Conservation (phyloP, 2,329 filamentous ascomycete species). For the Colletotrichum scovillei region DNA sequence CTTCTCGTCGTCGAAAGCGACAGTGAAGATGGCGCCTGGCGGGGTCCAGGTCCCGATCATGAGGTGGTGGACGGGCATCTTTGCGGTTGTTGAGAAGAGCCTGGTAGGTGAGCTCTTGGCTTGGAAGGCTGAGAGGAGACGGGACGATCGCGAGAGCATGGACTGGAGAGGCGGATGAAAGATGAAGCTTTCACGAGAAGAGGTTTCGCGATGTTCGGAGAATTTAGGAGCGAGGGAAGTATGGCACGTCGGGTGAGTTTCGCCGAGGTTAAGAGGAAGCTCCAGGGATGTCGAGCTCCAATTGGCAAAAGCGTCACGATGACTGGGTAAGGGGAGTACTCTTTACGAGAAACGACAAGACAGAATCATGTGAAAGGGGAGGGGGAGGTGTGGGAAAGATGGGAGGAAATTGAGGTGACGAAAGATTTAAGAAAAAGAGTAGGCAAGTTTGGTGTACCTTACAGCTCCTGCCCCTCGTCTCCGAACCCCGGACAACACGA, state of each 20-base stretch:
- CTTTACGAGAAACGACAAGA: not conserved
- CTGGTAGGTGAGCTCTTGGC: not conserved
- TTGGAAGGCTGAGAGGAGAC: not conserved
- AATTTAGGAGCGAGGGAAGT: conserved; percentile 11
- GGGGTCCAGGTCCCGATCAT: conserved; percentile 95
- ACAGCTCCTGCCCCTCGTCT: conserved; percentile 31
- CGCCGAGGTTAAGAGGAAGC: conserved; percentile 1
- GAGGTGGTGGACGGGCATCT: conserved; percentile 84
- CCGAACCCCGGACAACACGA: conserved; percentile 26
- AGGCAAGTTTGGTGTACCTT: not conserved
- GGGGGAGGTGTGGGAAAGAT: not conserved
- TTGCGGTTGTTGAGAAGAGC: conserved; percentile 40
- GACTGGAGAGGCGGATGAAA: too few relatives aligned
- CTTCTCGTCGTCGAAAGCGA: conserved; percentile 86
- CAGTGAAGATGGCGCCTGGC: conserved; percentile 89
- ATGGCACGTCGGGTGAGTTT: not conserved
- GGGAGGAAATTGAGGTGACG: not conserved
- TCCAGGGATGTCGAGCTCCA: not conserved
- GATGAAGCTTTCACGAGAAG: too few relatives aligned
- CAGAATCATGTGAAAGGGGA: not conserved
- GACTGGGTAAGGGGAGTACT: not conserved
- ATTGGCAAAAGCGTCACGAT: not conserved
- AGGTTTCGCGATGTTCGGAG: not conserved
- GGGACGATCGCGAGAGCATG: conserved; percentile 18
- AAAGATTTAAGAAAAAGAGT: not conserved